Evolutionary conservation across 1,139 yeast genomes (phyloP).

Genomic region (Sugiyamaella pinicola): DNA sequence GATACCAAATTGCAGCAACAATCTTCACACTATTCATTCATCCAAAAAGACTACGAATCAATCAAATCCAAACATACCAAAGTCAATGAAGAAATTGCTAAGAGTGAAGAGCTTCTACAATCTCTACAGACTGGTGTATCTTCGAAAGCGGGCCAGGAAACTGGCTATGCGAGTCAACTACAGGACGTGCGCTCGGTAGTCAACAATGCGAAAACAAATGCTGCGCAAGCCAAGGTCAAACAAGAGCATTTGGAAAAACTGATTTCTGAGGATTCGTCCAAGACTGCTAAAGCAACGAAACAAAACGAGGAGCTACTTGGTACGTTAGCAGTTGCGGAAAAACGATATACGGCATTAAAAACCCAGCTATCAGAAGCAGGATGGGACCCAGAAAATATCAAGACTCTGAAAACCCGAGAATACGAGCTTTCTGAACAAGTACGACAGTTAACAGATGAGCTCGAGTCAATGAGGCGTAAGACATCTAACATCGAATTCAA

Average conservation of each 20-base stretch:
- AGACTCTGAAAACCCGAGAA: slow-evolving; percentile 50
- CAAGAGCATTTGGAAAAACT: slow-evolving; percentile 60
- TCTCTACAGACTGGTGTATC: slow-evolving; percentile 90
- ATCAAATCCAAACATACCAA: slow-evolving; percentile 50
- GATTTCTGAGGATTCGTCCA: slow-evolving; percentile 54
- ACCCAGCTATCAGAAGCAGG: slow-evolving; percentile 57
- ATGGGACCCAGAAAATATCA: slow-evolving; percentile 55
- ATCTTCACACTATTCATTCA: slow-evolving; percentile 35
- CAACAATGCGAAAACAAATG: slow-evolving; percentile 56
- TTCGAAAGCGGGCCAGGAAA: slow-evolving; percentile 74
- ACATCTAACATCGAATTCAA: slow-evolving; percentile 77
- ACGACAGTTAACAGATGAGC: slow-evolving; percentile 51
- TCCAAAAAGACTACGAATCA: slow-evolving; percentile 48
- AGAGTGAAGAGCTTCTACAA: slow-evolving; percentile 78
- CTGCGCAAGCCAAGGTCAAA: slow-evolving; percentile 64
- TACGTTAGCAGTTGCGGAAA: slow-evolving; percentile 51
- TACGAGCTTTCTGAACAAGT: slow-evolving; percentile 40
- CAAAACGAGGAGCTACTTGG: slow-evolving; percentile 52
- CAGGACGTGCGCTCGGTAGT: slow-evolving; percentile 63
- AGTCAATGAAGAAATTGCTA: slow-evolving; percentile 54
- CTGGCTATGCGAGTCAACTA: slow-evolving; percentile 79
- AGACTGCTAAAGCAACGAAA: slow-evolving; percentile 52
- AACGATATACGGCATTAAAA: slow-evolving; percentile 48
- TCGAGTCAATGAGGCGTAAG: slow-evolving; percentile 61
- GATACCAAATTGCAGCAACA: slow-evolving; percentile 29